Base-by-base conservation (phyloP, 1,139 yeast genomes). In the Saccharomyces hybrid region DNA sequence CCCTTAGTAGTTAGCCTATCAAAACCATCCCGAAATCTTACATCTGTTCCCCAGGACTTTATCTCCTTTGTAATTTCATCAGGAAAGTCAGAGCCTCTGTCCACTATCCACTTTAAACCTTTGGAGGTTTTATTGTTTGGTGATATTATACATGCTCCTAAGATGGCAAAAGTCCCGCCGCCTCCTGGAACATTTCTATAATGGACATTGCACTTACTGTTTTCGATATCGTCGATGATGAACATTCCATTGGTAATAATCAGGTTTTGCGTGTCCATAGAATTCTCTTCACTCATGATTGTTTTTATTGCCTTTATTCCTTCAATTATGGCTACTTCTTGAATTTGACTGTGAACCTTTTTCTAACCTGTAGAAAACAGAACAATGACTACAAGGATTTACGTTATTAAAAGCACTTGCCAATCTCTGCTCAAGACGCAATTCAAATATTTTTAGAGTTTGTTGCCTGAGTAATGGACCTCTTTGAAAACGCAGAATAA, bases 221-320 rank as follows among this genome's bases (percentile, higher is more conserved):
- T 26, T 54, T 81, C 83, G 61, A 90, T 88, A 59, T 88, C 96
- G 68, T 91, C 98, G n/a, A 91, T 79, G 62, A 91, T 89, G 70
- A 89, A 86, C 90, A 91, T 85, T 51, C 97, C 98, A 71, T 88
- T 73, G 1, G 95, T 80, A 13, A 83, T 74, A 57, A 84, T 74
- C 20, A 79, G 50, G 2, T 4, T 38, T 20, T 38, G 11, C 26
- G 25, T 11, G 3, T 38, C 44, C 11, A 5, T 38, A 16, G 25
- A 20, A 20, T 38, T 9, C n/a, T 38, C 13, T 16, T 38, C 26
- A 38, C 8, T 38, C 42, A 38, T 38, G 6, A 38, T 38, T 16
- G 5, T 20, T 20, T 20, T 20, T 34, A n/a, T 34, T 34, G n/a
- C 9, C 9, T 16, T 38, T 16, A 14, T 14, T 16, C 16, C 13